Evolutionary conservation across 768 basidiomycete species (phyloP).

Genomic region (Daedaleopsis nitida): DNA sequence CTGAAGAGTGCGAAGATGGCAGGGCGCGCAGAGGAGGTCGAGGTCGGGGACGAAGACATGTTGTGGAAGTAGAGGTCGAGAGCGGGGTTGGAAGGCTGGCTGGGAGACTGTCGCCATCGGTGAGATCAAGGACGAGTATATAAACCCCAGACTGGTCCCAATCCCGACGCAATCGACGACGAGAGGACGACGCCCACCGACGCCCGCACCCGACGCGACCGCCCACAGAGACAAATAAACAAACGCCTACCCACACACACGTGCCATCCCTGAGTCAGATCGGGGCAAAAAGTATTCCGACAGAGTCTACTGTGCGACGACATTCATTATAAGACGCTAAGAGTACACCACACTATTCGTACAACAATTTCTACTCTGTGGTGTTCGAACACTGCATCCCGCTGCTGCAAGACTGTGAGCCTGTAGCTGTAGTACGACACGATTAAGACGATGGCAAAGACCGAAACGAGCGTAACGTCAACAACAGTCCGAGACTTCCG

Average conservation of each 20-base stretch:
- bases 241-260: slow-evolving; percentile 1
- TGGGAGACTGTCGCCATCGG: no score
- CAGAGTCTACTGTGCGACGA: no score
- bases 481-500: no score
- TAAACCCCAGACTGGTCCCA: background rate
- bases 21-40: background rate
- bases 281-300: no score
- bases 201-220: background rate
- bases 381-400: background rate
- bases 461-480: background rate
- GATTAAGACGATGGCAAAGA: background rate
- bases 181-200: background rate
- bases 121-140: background rate
- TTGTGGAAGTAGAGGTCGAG: slow-evolving; percentile 5
- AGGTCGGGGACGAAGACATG: slow-evolving; percentile 1
- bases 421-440: background rate
- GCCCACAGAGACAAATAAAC: slow-evolving; percentile 12
- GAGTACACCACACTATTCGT: background rate
- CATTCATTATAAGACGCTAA: no score
- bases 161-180: background rate
- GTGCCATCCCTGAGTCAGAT: no score
- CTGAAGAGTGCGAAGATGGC: slow-evolving; percentile 13
- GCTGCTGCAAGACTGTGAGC: background rate
- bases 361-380: background rate
- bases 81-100: background rate